Base-by-base conservation (phyloP, 169 alveolate species). In the Plasmodium knowlesi region DNA sequence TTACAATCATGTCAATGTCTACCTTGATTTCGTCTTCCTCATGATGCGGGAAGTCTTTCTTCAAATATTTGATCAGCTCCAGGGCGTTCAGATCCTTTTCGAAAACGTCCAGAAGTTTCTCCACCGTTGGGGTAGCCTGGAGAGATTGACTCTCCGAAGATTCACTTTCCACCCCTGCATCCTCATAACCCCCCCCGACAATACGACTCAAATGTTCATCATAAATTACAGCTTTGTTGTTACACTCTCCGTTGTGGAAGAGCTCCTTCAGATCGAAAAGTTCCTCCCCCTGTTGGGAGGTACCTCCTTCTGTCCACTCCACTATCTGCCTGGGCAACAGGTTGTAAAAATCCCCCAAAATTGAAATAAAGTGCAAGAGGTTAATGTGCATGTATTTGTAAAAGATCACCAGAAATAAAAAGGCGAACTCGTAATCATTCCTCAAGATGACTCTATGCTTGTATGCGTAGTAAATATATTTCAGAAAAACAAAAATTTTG, bases 71-170 rank as follows among this genome's bases (percentile, higher is more conserved):
- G 41, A 89, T 50, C 19, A 79, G 41, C 25, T 89, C 94, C 46
- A 89, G 73, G 12, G 94, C 25, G 39, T 89, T 89, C 73, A 89
- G 46, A 50, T 89, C 90, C 72, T 79, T 78, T 79, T 89, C 94
- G 82, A 79, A 89, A n/a, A 79, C 28, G 32, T 89, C 94, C 30
- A 89, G 30, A 25, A 61, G 82, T 32, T 5, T 79, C 72, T 89
- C 94, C 9, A 89, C 34, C 14, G n/a, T 6, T 5, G 19, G 19
- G 41, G 37, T 22, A n/a, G 37, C 32, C 28, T 22, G 16, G 3
- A 22, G 46, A 14, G 61, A 16, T 50, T 6, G 5, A 5, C 9
- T 30, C 70, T 57, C 43, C 25, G 39, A 8, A 12, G 30, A 70
- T 28, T 0, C 22, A n/a, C 73, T 3, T 41, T 32, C 39, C 82